phyloP scores from a whole-genome alignment of 2,329 filamentous ascomycete genomes.

The Bimuria novae-zelandiae region DNA sequence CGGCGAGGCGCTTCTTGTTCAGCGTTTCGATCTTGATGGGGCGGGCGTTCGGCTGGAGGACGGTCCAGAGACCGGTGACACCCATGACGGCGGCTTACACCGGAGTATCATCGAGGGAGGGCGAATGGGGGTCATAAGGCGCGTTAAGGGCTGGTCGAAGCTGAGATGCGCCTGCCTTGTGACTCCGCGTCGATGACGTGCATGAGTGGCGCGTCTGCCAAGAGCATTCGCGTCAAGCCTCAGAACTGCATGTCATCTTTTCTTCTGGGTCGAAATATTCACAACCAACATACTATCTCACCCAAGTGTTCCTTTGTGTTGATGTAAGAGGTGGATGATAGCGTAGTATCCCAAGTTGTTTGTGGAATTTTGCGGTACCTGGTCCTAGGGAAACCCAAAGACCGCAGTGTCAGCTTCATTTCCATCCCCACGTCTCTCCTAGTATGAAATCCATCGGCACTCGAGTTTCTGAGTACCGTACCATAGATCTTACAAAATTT shows the following conservation, averaged over 20 bases:
- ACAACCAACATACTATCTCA: no score
- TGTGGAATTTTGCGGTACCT: no score
- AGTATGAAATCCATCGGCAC: no score
- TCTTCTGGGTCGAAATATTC: neutral
- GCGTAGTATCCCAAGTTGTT: no score
- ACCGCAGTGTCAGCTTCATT: no score
- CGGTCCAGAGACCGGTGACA: slow-evolving; percentile 97
- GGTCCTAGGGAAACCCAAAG: no score
- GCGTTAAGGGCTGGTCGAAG: neutral
- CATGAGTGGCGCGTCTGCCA: slow-evolving; percentile 7
- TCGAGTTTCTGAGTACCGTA: no score
- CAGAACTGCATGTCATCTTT: neutral
- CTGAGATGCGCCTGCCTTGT: slow-evolving; percentile 10
- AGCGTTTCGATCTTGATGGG: slow-evolving; percentile 96
- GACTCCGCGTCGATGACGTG: slow-evolving; percentile 18
- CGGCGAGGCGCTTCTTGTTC: slow-evolving; percentile 92
- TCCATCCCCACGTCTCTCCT: no score
- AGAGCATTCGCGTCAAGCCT: slow-evolving; percentile 1
- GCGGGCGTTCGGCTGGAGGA: slow-evolving; percentile 90
- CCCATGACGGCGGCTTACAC: slow-evolving; percentile 66
- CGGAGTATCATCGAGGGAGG: slow-evolving; percentile 20
- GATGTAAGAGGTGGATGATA: no score
- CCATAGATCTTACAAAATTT: no score
- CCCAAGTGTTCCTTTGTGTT: no score
- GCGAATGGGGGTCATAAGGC: neutral